Conservation (phyloP, 2,329 filamentous ascomycete species). For the Colletotrichum spaethianum region DNA sequence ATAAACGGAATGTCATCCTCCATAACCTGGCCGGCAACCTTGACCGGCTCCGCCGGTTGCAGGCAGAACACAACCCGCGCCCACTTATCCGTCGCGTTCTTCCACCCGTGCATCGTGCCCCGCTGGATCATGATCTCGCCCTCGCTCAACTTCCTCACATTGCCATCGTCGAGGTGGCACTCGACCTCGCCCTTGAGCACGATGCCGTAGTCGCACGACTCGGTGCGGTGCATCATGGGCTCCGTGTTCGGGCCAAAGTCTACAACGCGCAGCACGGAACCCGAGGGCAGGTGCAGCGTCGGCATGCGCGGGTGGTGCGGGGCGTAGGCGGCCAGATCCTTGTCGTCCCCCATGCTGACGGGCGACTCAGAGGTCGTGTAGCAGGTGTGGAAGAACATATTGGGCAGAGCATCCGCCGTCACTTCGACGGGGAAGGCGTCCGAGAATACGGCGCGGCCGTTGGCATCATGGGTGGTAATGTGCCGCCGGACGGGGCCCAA, state of each 20-base stretch:
- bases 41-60: slow-evolving; percentile 56
- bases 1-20: slow-evolving; percentile 38
- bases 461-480: slow-evolving; percentile 47
- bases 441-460: slow-evolving; percentile 47
- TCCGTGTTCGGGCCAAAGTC: slow-evolving; percentile 40
- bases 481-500: slow-evolving; percentile 34
- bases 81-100: slow-evolving; percentile 40
- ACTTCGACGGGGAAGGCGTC: slow-evolving; percentile 41
- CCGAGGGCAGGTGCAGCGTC: slow-evolving; percentile 35
- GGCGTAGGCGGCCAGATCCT: slow-evolving; percentile 35
- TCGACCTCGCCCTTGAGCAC: slow-evolving; percentile 62
- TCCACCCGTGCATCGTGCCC: slow-evolving; percentile 57
- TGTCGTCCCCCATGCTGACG: slow-evolving; percentile 35
- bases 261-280: slow-evolving; percentile 39
- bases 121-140: slow-evolving; percentile 63
- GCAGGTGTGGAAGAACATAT: slow-evolving; percentile 44
- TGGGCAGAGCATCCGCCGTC: slow-evolving; percentile 33
- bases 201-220: slow-evolving; percentile 62
- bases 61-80: slow-evolving; percentile 39
- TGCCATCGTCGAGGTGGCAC: slow-evolving; percentile 60
- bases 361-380: slow-evolving; percentile 42
- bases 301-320: slow-evolving; percentile 39
- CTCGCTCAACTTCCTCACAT: slow-evolving; percentile 52
- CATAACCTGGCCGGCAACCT: slow-evolving; percentile 32
- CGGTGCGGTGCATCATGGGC: slow-evolving; percentile 59